Percentiles rank a stretch among this genome's conserved stretches.
These are phyloP conservation scores for Aspergillus panamensis DNA, from an alignment of 495 filamentous ascomycete species.

Conservation along the genomic window DNA sequence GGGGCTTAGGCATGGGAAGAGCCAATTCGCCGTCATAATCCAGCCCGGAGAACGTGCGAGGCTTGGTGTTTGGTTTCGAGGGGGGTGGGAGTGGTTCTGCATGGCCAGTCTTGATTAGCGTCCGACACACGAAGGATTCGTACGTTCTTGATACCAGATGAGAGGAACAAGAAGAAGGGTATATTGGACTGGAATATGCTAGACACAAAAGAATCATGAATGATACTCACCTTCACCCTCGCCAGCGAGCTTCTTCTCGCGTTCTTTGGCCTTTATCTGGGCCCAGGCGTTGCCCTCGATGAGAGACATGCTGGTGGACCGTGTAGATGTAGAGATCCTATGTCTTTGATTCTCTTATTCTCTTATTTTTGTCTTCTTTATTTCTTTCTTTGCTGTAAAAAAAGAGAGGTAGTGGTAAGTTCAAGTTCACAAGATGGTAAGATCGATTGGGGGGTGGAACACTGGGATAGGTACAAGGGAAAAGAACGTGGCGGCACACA, in stretches of 20 bases:
- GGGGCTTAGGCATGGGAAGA: slow-evolving; percentile 33
- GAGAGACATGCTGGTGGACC: slow-evolving; percentile 15
- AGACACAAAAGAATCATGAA: background rate
- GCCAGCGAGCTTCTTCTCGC: slow-evolving; percentile 8
- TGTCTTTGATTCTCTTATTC: background rate
- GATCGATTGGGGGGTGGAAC: too few species aligned
- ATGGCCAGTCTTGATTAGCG: background rate
- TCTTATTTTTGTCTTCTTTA: background rate
- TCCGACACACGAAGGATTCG: background rate
- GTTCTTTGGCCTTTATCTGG: slow-evolving; percentile 22
- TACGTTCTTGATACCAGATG: background rate
- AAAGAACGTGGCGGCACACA: too few species aligned
- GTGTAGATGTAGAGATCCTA: background rate
- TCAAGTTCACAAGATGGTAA: too few species aligned
- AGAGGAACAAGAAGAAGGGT: background rate
- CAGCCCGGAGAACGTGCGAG: slow-evolving; percentile 22
- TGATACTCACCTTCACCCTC: slow-evolving; percentile 8
- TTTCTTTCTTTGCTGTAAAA: background rate
- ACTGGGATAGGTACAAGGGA: too few species aligned
- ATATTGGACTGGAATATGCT: background rate
- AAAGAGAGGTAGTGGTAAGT: background rate
- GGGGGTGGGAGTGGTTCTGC: background rate
- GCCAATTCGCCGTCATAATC: slow-evolving; percentile 32
- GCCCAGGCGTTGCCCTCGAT: slow-evolving; percentile 33
- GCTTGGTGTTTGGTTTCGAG: slow-evolving; percentile 1